Percentiles rank a stretch among this genome's conserved stretches.
Conservation (phyloP, 2,329 filamentous ascomycete species). For the Penicillium crustosum region DNA sequence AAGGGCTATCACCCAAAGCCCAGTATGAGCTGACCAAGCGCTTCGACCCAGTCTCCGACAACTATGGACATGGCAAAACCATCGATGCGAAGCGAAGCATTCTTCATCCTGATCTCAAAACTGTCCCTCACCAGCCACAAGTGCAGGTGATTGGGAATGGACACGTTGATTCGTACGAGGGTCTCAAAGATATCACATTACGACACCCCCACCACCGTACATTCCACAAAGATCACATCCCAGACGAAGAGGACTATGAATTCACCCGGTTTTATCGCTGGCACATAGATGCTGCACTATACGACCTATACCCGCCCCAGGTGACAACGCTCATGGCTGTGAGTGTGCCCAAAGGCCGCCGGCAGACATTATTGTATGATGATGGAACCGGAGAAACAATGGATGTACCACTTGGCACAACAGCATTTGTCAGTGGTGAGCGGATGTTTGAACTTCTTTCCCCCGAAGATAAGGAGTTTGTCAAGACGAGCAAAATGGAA, state of each 20-base stretch:
- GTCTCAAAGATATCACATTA: slow-evolving; percentile 65
- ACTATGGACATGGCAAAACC: slow-evolving; percentile 75
- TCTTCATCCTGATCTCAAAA: slow-evolving; percentile 77
- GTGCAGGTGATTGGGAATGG: slow-evolving; percentile 81
- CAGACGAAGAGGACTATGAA: slow-evolving; percentile 59
- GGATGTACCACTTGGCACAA: slow-evolving; percentile 70
- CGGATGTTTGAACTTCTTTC: slow-evolving; percentile 68
- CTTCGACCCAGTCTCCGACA: slow-evolving; percentile 66
- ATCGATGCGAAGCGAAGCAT: slow-evolving; percentile 65
- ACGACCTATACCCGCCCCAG: slow-evolving; percentile 70
- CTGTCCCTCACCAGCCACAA: slow-evolving; percentile 75
- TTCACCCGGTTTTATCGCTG: slow-evolving; percentile 69
- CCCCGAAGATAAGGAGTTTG: slow-evolving; percentile 66
- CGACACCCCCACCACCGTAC: slow-evolving; percentile 75
- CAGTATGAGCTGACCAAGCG: slow-evolving; percentile 72
- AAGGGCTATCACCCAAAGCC: slow-evolving; percentile 63
- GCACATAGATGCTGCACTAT: slow-evolving; percentile 78
- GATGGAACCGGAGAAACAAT: slow-evolving; percentile 67
- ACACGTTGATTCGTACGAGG: slow-evolving; percentile 67
- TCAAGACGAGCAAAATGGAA: slow-evolving; percentile 65
- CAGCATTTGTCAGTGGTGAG: slow-evolving; percentile 71
- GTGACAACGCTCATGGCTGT: slow-evolving; percentile 73
- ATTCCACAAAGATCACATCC: slow-evolving; percentile 67
- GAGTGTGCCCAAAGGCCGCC: slow-evolving; percentile 65
- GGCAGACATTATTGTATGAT: slow-evolving; percentile 70